Evolutionary conservation across 2,329 filamentous ascomycete species (phyloP), one percentile per base, ranked within the genome.

Genomic region (Cercospora sp.): DNA sequence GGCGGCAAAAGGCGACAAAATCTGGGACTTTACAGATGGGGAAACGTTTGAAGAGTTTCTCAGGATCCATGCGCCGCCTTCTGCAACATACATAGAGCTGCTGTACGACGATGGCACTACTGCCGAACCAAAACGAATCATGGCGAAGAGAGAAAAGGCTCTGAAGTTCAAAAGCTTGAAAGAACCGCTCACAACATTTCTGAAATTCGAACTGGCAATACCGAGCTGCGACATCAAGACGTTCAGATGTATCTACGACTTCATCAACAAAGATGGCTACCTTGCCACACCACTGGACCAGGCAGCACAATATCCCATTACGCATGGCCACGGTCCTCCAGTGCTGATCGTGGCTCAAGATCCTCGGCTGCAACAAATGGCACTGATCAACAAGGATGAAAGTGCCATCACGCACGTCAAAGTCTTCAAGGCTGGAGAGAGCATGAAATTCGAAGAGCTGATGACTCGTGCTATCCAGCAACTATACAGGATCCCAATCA

Each of bases 401-500:
- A 65, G 63, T 20, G 65, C 75, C 51, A 66, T 72, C 9, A 70
- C 66, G 5, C 73, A 75, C n/a, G 67, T 78, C 31, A 66, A 71
- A 33, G 71, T 76, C 20, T 77, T 79, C 71, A 79, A 79, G 67
- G 69, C 79, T 5, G 79, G 77, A 9, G 71, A 69, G 30, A 65
- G 69, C 2, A 75, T 81, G 68, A 73, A 75, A 20, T 81, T 81
- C 64, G 72, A 75, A 13, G 80, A 82, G 57, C 72, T 81, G 39
- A 75, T 76, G 39, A 67, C 59, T 1, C 73, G 79, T 31, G 77
- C 79, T 5, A 69, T 82, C 8, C 59, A 75, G 1, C 74, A 79
- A 1, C 70, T 82, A 48, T 77, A 77, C 62, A 60, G 69, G 0
- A 75, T 79, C 42, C 69, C 70, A 13, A 66, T 72, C 42, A 78